phyloP scores from a whole-genome alignment of 1,139 yeast genomes.

The Diutina catenulata region DNA sequence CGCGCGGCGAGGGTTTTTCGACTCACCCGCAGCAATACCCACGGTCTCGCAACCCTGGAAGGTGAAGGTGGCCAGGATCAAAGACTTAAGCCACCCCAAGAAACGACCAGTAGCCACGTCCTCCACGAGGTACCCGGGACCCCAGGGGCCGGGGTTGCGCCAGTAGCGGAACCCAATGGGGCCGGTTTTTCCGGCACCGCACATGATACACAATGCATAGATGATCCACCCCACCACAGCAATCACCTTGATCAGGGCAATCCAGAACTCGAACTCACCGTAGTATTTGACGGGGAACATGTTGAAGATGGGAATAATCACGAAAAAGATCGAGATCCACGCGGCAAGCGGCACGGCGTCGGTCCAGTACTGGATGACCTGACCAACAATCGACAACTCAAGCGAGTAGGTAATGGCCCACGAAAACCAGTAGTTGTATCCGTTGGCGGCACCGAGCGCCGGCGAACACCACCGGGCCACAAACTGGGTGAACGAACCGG shows the following conservation, averaged over 20 bases:
- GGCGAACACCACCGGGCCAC: conserved; percentile 54
- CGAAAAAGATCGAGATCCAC: conserved; percentile 67
- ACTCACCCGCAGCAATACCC: conserved; percentile 1
- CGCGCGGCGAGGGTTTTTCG: background rate
- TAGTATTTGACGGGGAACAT: conserved; percentile 51
- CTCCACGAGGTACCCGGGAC: conserved; percentile 4
- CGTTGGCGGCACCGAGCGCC: conserved; percentile 69
- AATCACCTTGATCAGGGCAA: conserved; percentile 54
- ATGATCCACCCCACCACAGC: conserved; percentile 64
- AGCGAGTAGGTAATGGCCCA: conserved; percentile 82
- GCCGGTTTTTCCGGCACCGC: conserved; percentile 5
- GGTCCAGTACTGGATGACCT: conserved; percentile 69
- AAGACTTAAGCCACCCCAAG: background rate
- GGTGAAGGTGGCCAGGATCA: background rate
- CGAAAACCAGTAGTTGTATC: conserved; percentile 78
- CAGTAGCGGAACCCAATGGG: conserved; percentile 5
- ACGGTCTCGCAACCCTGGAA: conserved; percentile 5
- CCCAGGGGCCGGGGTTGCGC: conserved; percentile 4
- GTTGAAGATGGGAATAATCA: conserved; percentile 37
- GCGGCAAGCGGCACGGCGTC: conserved; percentile 56
- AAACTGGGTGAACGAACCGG: conserved; percentile 31
- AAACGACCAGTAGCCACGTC: background rate
- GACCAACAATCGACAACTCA: conserved; percentile 72
- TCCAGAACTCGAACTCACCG: conserved; percentile 58
- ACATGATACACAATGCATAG: conserved; percentile 32